A percentile compares a stretch with the other conserved stretches of the same genome.
Evolutionary conservation across 495 filamentous ascomycete species (phyloP).

Genomic region (Penicillium herquei): DNA sequence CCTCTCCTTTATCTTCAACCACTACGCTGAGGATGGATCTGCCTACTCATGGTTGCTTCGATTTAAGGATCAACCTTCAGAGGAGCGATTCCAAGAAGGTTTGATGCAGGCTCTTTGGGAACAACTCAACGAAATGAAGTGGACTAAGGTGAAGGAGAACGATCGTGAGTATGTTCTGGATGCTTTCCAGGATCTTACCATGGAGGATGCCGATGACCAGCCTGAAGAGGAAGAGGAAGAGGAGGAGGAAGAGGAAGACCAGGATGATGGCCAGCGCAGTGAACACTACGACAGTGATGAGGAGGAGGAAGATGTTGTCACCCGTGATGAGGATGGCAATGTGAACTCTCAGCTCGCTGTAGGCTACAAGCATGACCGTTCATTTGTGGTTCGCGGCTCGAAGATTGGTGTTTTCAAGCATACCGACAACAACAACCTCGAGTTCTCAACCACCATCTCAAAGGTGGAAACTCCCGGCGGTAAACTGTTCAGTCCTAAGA

Average conservation of each 20-base stretch:
- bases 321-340: slow-evolving; percentile 71
- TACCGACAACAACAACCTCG: slow-evolving; percentile 83
- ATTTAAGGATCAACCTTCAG: slow-evolving; percentile 76
- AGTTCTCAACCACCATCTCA: slow-evolving; percentile 97
- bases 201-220: slow-evolving; percentile 73
- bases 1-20: slow-evolving; percentile 97
- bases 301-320: slow-evolving; percentile 80
- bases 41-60: slow-evolving; percentile 95
- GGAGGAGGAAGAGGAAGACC: slow-evolving; percentile 61
- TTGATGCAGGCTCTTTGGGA: slow-evolving; percentile 97
- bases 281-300: slow-evolving; percentile 92
- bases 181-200: slow-evolving; percentile 90
- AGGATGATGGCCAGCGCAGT: slow-evolving; percentile 62
- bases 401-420: slow-evolving; percentile 99
- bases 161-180: slow-evolving; percentile 94
- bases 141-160: slow-evolving; percentile 85
- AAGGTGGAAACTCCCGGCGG: slow-evolving; percentile 90
- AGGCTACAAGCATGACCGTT: slow-evolving; percentile 95
- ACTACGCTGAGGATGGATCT: slow-evolving; percentile 81
- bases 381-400: slow-evolving; percentile 92
- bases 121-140: slow-evolving; percentile 91
- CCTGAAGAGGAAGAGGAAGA: slow-evolving; percentile 64
- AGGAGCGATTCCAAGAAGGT: slow-evolving; percentile 89
- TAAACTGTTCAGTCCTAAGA: slow-evolving; percentile 87
- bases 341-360: slow-evolving; percentile 96